These are phyloP conservation scores for Boletus huronensis DNA, from an alignment of 768 basidiomycete genomes.

Conservation along the genomic window DNA sequence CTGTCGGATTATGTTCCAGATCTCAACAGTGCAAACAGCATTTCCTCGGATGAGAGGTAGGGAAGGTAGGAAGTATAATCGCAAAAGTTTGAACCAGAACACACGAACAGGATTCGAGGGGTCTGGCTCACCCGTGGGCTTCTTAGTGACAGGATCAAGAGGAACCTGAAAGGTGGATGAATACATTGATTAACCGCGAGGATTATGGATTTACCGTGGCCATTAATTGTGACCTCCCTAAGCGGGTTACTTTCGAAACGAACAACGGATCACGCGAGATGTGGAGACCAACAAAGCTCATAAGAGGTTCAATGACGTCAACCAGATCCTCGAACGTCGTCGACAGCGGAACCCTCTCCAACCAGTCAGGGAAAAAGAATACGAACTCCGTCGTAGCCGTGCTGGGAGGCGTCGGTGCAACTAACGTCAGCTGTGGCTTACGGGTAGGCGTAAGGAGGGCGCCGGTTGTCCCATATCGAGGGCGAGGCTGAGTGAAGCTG, in stretches of 20 bases:
- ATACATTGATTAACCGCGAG: background rate
- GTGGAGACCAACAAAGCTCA: constrained; percentile 78
- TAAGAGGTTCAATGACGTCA: constrained; percentile 72
- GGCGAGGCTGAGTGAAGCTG: constrained; percentile 60
- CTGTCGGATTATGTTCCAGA: constrained; percentile 85
- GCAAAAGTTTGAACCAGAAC: constrained; percentile 85
- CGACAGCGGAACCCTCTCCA: constrained; percentile 64
- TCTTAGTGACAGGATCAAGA: constrained; percentile 61
- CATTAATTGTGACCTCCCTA: constrained; percentile 65
- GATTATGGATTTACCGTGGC: constrained; percentile 43
- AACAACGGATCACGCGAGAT: constrained; percentile 75
- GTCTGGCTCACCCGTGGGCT: constrained; percentile 50
- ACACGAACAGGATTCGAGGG: constrained; percentile 55
- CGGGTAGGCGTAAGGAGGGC: constrained; percentile 48
- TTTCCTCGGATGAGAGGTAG: constrained; percentile 82
- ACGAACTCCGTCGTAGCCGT: constrained; percentile 74
- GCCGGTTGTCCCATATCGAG: constrained; percentile 61
- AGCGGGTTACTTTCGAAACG: constrained; percentile 73
- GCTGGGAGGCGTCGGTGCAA: constrained; percentile 77
- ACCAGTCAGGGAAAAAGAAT: constrained; percentile 91
- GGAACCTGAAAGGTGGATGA: constrained; percentile 36
- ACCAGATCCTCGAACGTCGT: constrained; percentile 63
- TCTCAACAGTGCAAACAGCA: constrained; percentile 84
- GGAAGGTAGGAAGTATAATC: constrained; percentile 80
- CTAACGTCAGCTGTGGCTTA: constrained; percentile 67